A percentile compares a stretch with the other conserved stretches of the same genome.
These are phyloP conservation scores for Kluyveromyces sp. DNA, from an alignment of 1,139 yeast species.

Conservation along the genomic window DNA sequence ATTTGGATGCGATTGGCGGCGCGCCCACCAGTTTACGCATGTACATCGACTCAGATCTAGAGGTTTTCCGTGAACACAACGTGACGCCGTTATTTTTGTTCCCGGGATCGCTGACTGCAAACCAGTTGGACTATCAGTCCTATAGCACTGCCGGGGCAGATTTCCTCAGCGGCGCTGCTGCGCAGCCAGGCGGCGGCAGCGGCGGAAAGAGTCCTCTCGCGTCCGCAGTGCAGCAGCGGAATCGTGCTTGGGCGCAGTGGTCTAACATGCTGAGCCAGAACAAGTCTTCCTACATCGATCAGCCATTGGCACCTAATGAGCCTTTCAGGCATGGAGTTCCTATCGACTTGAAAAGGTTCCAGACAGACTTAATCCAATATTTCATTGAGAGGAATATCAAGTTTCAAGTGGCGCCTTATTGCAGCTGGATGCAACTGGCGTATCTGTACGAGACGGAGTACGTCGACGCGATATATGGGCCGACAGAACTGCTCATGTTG, in stretches of 20 bases:
- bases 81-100: constrained; percentile 75
- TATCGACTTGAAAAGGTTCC: constrained; percentile 38
- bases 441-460: constrained; percentile 49
- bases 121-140: constrained; percentile 26
- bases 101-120: constrained; percentile 42
- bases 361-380: constrained; percentile 49
- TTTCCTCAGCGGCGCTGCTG: constrained; percentile 16
- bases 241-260: constrained; percentile 34
- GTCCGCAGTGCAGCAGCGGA: constrained; percentile 28
- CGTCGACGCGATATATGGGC: constrained; percentile 76
- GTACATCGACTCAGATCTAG: constrained; percentile 56
- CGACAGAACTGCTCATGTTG: constrained; percentile 67
- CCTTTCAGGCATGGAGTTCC: constrained; percentile 31
- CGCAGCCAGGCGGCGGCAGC: constrained; percentile 12
- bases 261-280: constrained; percentile 21
- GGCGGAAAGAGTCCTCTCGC: constrained; percentile 17
- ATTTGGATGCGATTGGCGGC: constrained; percentile 76
- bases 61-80: constrained; percentile 50
- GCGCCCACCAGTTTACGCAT: constrained; percentile 59
- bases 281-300: constrained; percentile 33
- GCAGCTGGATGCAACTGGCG: constrained; percentile 74
- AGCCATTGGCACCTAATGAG: constrained; percentile 31
- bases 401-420: constrained; percentile 75
- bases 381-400: constrained; percentile 54
- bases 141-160: constrained; percentile 21